Evolutionary conservation across 768 basidiomycete species (phyloP), one percentile per base, ranked within the genome.

Genomic region (Agrocybe praecox): DNA sequence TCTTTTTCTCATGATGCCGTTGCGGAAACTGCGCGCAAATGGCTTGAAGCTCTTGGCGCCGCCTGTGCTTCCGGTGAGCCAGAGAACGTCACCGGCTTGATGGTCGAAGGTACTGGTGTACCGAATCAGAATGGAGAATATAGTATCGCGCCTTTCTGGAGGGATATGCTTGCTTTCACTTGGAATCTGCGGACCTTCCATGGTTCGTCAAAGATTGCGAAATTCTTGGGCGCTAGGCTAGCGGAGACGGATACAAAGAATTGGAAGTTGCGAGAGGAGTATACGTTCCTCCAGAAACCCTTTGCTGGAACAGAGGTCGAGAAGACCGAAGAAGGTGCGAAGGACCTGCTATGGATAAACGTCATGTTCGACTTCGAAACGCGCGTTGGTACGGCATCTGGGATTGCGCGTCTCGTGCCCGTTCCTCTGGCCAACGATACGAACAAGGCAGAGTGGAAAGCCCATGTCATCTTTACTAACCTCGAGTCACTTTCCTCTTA

Each of bases 381-480:
- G 12, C 75, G 60, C 6, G 67, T 77, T 5, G 85, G 81, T 0
- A 59, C 67, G 1, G 80, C 74, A 0, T 73, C 72, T 3, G 82
- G 80, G 6, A 65, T 87, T 48, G 69, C 70, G 21, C 77, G 82
- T n/a, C 67, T 87, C n/a, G 77, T 85, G 1, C 83, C 80, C 0
- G 36, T 40, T n/a, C 36, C 36, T 14, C 6, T 40, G 3, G 6
- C 36, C 5, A 40, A 40, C 36, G 71, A 45, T 24, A 45, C 74
- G 6, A 62, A 73, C 3, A 66, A 66, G 12, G 66, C 70, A 1
- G 68, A 67, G 23, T 88, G 86, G 86, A 79, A 76, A 60, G 84
- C 83, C 1, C 79, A 82, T 66, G 76, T 77, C 14, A 58, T 86
- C 6, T 80, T 78, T 63, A 86, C 85, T 0, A 74, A 78, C 40